Evolutionary conservation across 441 rosid genomes (phyloP).

Genomic region (Kokia cookei): DNA sequence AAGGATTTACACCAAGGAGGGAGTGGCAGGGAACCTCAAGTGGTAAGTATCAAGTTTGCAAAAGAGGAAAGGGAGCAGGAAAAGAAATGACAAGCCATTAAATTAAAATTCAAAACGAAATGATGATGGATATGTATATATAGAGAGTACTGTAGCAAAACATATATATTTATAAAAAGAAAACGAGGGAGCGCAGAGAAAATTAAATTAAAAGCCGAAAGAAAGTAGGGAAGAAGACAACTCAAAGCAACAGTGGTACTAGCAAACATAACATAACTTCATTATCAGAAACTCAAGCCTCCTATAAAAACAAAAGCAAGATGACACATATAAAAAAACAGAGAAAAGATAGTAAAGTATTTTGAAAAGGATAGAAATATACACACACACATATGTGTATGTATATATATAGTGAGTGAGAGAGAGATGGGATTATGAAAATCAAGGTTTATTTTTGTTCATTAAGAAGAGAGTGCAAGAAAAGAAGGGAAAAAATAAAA

Average conservation of each 20-base stretch:
- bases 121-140: slow-evolving; percentile 6
- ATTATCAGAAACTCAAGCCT: slow-evolving; percentile 17
- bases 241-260: slow-evolving; percentile 21
- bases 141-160: slow-evolving; percentile 39
- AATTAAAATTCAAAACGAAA: slow-evolving; percentile 26
- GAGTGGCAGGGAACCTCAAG: slow-evolving; percentile 39
- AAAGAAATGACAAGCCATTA: slow-evolving; percentile 24
- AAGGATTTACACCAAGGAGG: slow-evolving; percentile 26
- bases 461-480: background rate
- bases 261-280: slow-evolving; percentile 25
- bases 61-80: slow-evolving; percentile 35
- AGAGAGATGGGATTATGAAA: slow-evolving; percentile 16
- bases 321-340: slow-evolving; percentile 28
- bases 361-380: background rate
- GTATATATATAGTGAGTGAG: background rate
- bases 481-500: background rate
- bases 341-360: slow-evolving; percentile 8
- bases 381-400: too few relatives aligned
- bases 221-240: slow-evolving; percentile 31
- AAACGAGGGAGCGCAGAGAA: background rate
- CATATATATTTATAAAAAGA: slow-evolving; percentile 4
- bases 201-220: background rate
- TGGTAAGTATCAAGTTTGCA: slow-evolving; percentile 47
- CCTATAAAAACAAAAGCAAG: slow-evolving; percentile 21
- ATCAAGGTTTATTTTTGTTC: background rate